A percentile compares a stretch with the other conserved stretches of the same genome.
These are phyloP conservation scores for Punctularia strigosozonata DNA, from an alignment of 768 basidiomycete species.

Conservation along the genomic window DNA sequence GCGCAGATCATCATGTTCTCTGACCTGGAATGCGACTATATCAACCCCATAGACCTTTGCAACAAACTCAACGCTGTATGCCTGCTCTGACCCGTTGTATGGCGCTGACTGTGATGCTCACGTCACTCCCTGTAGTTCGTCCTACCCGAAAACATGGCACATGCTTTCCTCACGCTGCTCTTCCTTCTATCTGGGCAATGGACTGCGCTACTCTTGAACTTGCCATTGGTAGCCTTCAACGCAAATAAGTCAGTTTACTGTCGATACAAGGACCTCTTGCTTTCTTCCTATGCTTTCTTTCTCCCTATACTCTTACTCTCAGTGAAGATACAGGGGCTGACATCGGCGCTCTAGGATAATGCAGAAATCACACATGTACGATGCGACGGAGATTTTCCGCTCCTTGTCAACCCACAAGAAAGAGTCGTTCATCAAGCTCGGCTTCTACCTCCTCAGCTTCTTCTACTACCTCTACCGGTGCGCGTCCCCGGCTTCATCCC, in stretches of 20 bases:
- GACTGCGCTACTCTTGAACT: conserved; percentile 84
- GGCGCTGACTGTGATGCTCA: not conserved
- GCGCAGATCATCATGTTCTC: conserved; percentile 99
- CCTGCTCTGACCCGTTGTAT: not conserved
- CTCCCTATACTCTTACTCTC: conserved; percentile 1
- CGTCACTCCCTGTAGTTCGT: conserved; percentile 59
- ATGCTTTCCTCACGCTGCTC: conserved; percentile 79
- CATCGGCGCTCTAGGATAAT: conserved; percentile 51
- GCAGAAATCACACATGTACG: conserved; percentile 94
- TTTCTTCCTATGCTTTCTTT: not conserved
- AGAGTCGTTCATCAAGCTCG: conserved; percentile 90
- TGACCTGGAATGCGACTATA: conserved; percentile 98
- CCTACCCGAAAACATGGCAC: conserved; percentile 89
- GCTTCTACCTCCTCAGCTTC: conserved; percentile 85
- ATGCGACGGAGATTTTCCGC: conserved; percentile 98
- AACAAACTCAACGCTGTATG: conserved; percentile 94
- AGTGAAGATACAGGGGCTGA: not conserved
- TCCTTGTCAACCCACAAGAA: conserved; percentile 91
- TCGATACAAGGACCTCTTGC: not conserved
- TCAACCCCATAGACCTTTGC: conserved; percentile 99
- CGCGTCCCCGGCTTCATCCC: conserved; percentile 17
- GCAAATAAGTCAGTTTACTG: conserved; percentile 86
- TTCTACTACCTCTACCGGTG: conserved; percentile 89
- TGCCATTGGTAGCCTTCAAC: conserved; percentile 80
- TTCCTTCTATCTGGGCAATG: conserved; percentile 97